phyloP scores from a whole-genome alignment of 1,284 basidiomycete genomes.

The Kalmanozyma brasiliensis region DNA sequence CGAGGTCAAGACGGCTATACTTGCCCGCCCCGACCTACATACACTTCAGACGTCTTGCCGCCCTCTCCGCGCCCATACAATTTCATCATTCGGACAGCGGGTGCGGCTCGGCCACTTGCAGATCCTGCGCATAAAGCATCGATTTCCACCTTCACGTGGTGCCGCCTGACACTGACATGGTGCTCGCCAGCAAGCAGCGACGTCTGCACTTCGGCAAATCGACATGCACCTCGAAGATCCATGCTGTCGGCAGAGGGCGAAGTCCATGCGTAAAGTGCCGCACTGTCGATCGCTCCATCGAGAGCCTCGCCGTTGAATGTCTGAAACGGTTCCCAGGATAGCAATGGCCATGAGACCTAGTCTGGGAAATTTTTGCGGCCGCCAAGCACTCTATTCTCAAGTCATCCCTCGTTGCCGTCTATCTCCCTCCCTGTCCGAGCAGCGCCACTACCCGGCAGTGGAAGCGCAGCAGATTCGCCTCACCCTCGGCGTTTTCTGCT shows the following conservation, averaged over 20 bases:
- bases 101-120: constrained; percentile 14
- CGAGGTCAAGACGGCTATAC: neutral
- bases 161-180: neutral
- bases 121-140: neutral
- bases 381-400: constrained; percentile 3
- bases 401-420: neutral
- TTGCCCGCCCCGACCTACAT: neutral
- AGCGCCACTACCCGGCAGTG: too few species aligned
- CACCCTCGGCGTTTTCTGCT: neutral
- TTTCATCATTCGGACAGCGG: too few species aligned
- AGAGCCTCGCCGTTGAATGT: too few species aligned
- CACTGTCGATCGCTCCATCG: too few species aligned
- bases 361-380: neutral
- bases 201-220: neutral
- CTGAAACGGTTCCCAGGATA: too few species aligned
- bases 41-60: constrained; percentile 2
- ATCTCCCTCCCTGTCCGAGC: too few species aligned
- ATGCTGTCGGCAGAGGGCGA: neutral
- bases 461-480: too few species aligned
- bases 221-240: constrained; percentile 24
- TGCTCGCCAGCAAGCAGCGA: neutral
- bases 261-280: neutral
- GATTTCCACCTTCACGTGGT: constrained; percentile 17
- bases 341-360: too few species aligned
- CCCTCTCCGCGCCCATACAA: neutral